phyloP scores from a whole-genome alignment of 805 yeast genomes.

The Cyberlindnera veronae region DNA sequence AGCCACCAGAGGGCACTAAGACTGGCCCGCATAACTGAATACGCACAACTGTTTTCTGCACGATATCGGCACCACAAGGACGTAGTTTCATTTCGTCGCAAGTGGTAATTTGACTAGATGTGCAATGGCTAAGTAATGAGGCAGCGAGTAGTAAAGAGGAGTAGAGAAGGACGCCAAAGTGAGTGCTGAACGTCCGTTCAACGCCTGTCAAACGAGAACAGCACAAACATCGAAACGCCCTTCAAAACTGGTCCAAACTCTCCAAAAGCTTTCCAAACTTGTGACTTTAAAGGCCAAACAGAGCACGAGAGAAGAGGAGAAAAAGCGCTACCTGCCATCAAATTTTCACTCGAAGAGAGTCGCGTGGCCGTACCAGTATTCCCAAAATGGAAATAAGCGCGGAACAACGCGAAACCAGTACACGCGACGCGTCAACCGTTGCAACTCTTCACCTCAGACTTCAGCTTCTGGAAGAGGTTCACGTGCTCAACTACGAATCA shows the following conservation, averaged over 20 bases:
- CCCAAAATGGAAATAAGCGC: too few relatives aligned
- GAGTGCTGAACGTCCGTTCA: background rate
- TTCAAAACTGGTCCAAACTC: too few relatives aligned
- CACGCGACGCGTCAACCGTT: background rate
- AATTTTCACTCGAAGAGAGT: background rate
- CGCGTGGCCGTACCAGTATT: background rate
- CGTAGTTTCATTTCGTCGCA: slow-evolving; percentile 29
- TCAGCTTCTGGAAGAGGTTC: too few relatives aligned
- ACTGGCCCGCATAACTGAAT: slow-evolving; percentile 21
- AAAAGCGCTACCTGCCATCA: too few relatives aligned
- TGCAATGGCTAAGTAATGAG: slow-evolving; percentile 29
- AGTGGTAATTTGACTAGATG: slow-evolving; percentile 42
- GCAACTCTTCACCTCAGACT: too few relatives aligned
- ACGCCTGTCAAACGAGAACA: background rate
- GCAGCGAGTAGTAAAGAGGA: too few relatives aligned
- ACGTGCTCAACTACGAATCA: too few relatives aligned
- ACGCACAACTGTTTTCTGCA: slow-evolving; percentile 33
- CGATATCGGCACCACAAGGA: slow-evolving; percentile 42
- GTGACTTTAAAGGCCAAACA: too few relatives aligned
- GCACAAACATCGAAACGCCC: too few relatives aligned
- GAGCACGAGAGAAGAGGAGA: too few relatives aligned
- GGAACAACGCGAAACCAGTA: background rate
- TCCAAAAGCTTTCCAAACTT: background rate
- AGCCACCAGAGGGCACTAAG: slow-evolving; percentile 27
- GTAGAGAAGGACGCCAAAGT: background rate